Evolutionary conservation across 352 stramenopile species (phyloP).

Genomic region (Thalassiosira pacifica): DNA sequence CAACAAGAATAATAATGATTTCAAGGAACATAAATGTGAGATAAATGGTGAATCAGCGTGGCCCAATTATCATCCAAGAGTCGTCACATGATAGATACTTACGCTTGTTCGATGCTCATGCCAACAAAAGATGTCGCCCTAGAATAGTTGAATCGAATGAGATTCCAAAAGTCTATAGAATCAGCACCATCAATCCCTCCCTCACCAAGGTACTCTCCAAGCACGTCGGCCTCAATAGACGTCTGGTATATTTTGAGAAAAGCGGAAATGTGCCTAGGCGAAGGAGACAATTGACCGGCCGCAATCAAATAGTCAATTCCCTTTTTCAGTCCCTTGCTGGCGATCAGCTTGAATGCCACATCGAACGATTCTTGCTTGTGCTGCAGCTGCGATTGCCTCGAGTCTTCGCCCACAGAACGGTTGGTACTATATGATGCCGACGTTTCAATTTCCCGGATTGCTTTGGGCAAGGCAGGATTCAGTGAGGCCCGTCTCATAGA

Average conservation of each 20-base stretch:
- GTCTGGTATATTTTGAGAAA: conserved; percentile 95
- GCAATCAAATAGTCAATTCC: conserved; percentile 89
- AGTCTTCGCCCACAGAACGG: conserved; percentile 58
- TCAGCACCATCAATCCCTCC: conserved; percentile 75
- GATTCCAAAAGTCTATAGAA: conserved; percentile 88
- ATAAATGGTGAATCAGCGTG: background rate
- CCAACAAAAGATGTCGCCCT: conserved; percentile 96
- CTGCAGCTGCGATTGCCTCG: conserved; percentile 39
- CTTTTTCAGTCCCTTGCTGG: conserved; percentile 83
- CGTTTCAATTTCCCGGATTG: conserved; percentile 41
- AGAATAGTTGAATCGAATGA: conserved; percentile 95
- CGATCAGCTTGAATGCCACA: conserved; percentile 82
- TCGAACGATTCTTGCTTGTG: conserved; percentile 71
- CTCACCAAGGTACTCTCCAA: conserved; percentile 96
- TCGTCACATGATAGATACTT: conserved; percentile 40
- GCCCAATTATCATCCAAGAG: conserved; percentile 14
- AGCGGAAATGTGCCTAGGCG: conserved; percentile 91
- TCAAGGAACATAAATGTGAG: conserved; percentile 20
- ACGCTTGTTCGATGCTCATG: conserved; percentile 96
- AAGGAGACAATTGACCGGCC: conserved; percentile 86
- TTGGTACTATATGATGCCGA: conserved; percentile 45
- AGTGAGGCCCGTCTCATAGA: conserved; percentile 59
- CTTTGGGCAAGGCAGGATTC: conserved; percentile 31
- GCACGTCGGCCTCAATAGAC: conserved; percentile 91
- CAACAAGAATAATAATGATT: conserved; percentile 4